Conservation (phyloP, 2,329 filamentous ascomycete genomes). For the Ceratocystiopsis minuta region DNA sequence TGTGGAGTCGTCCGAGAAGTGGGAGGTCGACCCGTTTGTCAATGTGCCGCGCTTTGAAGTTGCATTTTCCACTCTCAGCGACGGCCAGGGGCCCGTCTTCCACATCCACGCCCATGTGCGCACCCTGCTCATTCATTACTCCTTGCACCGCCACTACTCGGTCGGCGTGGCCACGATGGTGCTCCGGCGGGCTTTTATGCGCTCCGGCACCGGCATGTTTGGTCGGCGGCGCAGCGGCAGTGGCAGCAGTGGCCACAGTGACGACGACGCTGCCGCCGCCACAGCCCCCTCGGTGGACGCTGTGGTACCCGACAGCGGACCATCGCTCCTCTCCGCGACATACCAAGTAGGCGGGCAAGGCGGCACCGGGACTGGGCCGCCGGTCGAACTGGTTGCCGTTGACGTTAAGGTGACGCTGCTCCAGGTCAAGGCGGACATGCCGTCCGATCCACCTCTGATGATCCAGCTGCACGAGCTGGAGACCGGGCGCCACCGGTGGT, state of each 20-base stretch:
- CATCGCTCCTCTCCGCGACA: too few species aligned
- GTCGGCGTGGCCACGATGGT: constrained; percentile 67
- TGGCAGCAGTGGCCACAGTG: too few species aligned
- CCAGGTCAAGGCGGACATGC: constrained; percentile 78
- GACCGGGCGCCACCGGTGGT: constrained; percentile 71
- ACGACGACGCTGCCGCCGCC: too few species aligned
- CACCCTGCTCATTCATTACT: constrained; percentile 71
- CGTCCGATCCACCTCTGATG: constrained; percentile 80
- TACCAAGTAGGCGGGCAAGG: background rate
- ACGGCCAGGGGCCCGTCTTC: constrained; percentile 72
- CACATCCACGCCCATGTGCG: constrained; percentile 70
- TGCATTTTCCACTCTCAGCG: constrained; percentile 66
- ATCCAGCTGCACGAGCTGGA: constrained; percentile 72
- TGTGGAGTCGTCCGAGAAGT: constrained; percentile 68
- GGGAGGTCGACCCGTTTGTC: constrained; percentile 73
- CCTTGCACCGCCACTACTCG: constrained; percentile 82
- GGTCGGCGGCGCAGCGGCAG: too few species aligned
- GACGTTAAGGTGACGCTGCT: constrained; percentile 69
- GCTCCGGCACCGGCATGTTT: too few species aligned
- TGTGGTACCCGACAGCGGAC: too few species aligned
- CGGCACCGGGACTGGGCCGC: background rate
- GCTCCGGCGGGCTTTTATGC: constrained; percentile 46
- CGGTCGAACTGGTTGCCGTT: constrained; percentile 54
- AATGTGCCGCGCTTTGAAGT: constrained; percentile 76
- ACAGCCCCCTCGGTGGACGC: too few species aligned